Evolutionary conservation across 2,329 filamentous ascomycete genomes (phyloP).

Genomic region (Paraphaeosphaeria minitans): DNA sequence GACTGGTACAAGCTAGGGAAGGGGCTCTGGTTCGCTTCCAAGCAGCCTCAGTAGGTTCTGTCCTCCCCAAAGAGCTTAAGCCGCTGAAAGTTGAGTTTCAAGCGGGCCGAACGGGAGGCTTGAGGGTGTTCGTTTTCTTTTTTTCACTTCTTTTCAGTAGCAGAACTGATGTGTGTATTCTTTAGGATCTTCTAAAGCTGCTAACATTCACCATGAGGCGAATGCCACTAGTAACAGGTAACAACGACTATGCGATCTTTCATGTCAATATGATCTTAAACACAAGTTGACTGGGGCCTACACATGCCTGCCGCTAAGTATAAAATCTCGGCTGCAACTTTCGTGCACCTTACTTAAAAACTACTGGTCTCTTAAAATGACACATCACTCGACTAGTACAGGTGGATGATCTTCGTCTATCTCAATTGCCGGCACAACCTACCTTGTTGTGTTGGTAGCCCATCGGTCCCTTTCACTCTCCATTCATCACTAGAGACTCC

Average conservation of each 20-base stretch:
- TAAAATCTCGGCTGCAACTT: no score
- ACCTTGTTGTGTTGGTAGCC: slow-evolving; percentile 35
- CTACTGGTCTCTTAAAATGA: neutral
- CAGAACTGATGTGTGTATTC: neutral
- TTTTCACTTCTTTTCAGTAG: neutral
- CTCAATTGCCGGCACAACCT: slow-evolving; percentile 25
- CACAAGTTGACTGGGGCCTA: no score
- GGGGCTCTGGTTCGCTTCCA: neutral
- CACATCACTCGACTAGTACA: neutral
- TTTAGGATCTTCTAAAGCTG: neutral
- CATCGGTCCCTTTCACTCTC: slow-evolving; percentile 28
- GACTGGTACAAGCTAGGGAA: neutral
- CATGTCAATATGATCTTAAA: no score
- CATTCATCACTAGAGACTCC: slow-evolving; percentile 33
- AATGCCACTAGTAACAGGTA: no score
- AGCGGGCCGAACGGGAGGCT: neutral
- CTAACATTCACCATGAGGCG: no score
- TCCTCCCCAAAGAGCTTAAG: neutral
- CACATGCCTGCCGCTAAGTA: no score
- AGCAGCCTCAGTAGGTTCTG: neutral
- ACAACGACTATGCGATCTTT: no score
- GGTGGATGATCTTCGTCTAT: neutral
- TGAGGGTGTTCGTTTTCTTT: neutral
- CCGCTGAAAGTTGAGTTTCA: neutral
- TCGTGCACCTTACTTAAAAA: neutral